Evolutionary conservation across 352 stramenopile genomes (phyloP), one percentile per base, ranked within the genome.

Genomic region (Globisporangium parvum): DNA sequence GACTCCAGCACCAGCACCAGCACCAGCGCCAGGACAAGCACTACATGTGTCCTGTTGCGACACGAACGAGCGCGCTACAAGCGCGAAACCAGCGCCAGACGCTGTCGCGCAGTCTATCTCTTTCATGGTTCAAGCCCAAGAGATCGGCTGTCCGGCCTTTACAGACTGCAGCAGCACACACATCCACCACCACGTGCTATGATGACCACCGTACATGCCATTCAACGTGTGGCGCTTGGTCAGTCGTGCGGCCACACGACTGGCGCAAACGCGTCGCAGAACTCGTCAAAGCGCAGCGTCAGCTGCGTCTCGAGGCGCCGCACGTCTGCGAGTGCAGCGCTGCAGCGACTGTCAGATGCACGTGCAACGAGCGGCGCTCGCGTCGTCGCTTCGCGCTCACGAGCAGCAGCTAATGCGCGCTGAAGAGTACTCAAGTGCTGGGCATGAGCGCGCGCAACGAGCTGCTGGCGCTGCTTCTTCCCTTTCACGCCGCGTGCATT

Each of bases 251-350:
- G 80, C 80, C 80, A 91, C 55, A 88, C 63, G 6, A 83, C 72
- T 12, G 80, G 80, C 51, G 73, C 46, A 39, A 71, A 77, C 0
- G 60, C 54, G 54, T 88, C 78, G 62, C 80, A 91, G 57, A 89
- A 86, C 44, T 69, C 63, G 52, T 88, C 78, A 41, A 91, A 91
- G 21, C 55, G 59, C 51, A 71, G 31, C 51, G 76, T 70, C 8
- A 91, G 59, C 6, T 69, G 63, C n/a, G 76, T 69, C 56, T 91
- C 80, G 44, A 87, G 51, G n/a, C 60, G 51, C 15, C 53, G 64
- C 37, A 65, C 52, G 15, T 47, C 9, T 33, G 15, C 17, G 17
- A 18, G 12, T 10, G 41, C n/a, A 20, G 41, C 41, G 11, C 12
- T 56, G 40, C 24, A 69, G 17, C 46, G 62, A 24, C 35, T 20